Evolutionary conservation across 2,329 filamentous ascomycete species (phyloP).

Genomic region (Fusarium pseudograminearum): DNA sequence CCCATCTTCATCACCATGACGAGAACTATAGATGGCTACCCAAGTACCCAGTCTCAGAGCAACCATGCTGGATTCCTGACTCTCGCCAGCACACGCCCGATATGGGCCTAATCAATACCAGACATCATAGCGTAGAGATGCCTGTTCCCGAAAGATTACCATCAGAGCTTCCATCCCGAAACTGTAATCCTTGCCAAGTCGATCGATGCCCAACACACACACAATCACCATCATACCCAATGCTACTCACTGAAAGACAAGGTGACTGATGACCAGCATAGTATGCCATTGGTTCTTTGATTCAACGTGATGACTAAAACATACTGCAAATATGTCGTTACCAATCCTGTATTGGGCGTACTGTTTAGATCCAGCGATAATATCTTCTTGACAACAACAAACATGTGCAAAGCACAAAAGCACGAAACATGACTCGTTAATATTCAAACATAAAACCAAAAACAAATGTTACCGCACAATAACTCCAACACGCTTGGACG

Average conservation of each 20-base stretch:
- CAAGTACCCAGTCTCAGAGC: constrained; percentile 1
- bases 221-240: constrained; percentile 38
- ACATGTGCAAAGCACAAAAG: constrained; percentile 33
- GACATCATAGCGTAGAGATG: constrained; percentile 13
- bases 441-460: constrained; percentile 21
- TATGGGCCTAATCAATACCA: constrained; percentile 14
- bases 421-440: constrained; percentile 31
- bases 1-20: constrained; percentile 10
- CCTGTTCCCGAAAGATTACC: constrained; percentile 20
- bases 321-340: constrained; percentile 24
- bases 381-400: constrained; percentile 20
- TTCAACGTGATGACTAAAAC: constrained; percentile 22
- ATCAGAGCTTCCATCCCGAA: constrained; percentile 21
- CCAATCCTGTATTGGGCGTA: constrained; percentile 29
- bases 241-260: constrained; percentile 27
- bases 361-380: constrained; percentile 30
- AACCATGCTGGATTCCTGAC: constrained; percentile 4
- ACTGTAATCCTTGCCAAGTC: constrained; percentile 27
- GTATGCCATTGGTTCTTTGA: constrained; percentile 20
- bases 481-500: constrained; percentile 46
- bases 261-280: constrained; percentile 9
- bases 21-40: neutral
- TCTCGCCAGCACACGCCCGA: constrained; percentile 6
- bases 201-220: constrained; percentile 41
- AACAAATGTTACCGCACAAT: constrained; percentile 35